Base-by-base conservation (phyloP, 306 rosid species). In the Fragaria vesca region DNA sequence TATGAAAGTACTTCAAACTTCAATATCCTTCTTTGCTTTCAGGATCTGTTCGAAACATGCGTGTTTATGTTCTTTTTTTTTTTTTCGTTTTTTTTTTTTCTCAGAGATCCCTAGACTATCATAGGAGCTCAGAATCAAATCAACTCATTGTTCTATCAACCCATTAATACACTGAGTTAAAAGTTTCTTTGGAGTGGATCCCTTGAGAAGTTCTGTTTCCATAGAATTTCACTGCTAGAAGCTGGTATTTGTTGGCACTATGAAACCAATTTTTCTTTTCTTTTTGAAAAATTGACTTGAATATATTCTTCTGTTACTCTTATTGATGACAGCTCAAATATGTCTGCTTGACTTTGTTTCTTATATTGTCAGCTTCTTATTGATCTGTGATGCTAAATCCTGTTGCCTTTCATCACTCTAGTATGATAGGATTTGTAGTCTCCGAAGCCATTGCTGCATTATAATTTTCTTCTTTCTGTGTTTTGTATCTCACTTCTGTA, bases 401-500 rank as follows among this genome's bases (percentile, higher is more conserved):
- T n/a, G 28, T 75, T 24, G 58, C 69, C 43, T 63, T 63, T 13
- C 68, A 32, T 62, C n/a, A 30, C 80, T 51, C 80, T 34, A 68
- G 36, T 34, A 38, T 24, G 6, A 36, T 77, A 47, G 36, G 8
- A 43, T 26, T 6, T 62, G 7, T 21, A 24, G 50, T 26, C 45
- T 76, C 28, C 13, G 66, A 66, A 48, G 66, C 79, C 63, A 10
- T 36, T 76, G 13, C 55, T 66, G 32, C 43, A 15, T 51, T 48
- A n/a, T 9, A 8, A 46, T 8, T 7, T 26, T 48, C 72, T 51
- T 52, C 47, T 38, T 45, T 80, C 3, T 55, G 79, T 42, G 61
- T 13, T 46, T 46, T 24, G 66, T 32, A 6, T 61, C 76, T 74
- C 8, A 21, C 47, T 72, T 65, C 43, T 54, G 21, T 17, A 28